These are phyloP conservation scores for Solanum pimpinellifolium DNA, from an alignment of 257 asterid species.

Conservation along the genomic window DNA sequence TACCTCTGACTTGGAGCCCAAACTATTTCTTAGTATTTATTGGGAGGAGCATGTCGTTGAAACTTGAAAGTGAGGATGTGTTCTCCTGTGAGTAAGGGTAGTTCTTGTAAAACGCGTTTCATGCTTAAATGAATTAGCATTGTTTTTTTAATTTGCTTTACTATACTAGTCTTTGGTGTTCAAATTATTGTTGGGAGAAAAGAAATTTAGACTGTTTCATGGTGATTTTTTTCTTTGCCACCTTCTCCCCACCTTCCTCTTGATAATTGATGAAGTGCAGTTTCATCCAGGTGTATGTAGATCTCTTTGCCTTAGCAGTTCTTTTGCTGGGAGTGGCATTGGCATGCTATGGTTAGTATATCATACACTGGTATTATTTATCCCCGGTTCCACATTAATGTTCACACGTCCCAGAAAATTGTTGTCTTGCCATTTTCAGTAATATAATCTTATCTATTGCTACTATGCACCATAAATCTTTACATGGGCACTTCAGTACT, in stretches of 20 bases:
- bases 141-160: not conserved
- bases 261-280: not conserved
- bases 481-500: not conserved
- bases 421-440: not conserved
- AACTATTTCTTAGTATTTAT: not conserved
- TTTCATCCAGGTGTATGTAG: slow-evolving; percentile 71
- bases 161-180: not conserved
- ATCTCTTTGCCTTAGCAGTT: slow-evolving; percentile 53
- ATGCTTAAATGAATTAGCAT: not conserved
- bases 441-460: not conserved
- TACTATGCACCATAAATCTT: not conserved
- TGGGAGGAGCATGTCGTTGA: not conserved
- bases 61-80: not conserved
- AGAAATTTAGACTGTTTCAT: not conserved
- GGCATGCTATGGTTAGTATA: slow-evolving; percentile 81
- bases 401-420: not conserved
- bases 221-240: not conserved
- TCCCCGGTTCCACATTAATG: not conserved
- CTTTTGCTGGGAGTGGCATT: slow-evolving; percentile 81
- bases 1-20: not conserved
- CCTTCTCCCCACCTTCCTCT: not conserved
- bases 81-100: not conserved
- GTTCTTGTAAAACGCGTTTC: not conserved
- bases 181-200: not conserved
- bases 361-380: not conserved